Evolutionary conservation across 169 alveolate species (phyloP).

Genomic region (Cystoisospora suis): DNA sequence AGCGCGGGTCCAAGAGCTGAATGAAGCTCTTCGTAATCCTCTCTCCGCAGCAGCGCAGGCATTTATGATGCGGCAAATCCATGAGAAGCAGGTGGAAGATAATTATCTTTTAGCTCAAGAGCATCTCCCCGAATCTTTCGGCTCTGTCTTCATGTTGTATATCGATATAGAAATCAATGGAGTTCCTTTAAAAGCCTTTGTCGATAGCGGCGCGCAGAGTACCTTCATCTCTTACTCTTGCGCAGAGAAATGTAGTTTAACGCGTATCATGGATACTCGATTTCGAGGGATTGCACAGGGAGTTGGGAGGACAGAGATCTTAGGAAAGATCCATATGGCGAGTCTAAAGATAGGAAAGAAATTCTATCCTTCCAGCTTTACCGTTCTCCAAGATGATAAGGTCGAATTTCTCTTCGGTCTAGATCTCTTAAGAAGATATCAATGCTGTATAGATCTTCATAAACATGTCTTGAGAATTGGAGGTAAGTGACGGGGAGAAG

Average conservation of each 20-base stretch:
- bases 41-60: conserved; percentile 55
- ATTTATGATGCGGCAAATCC: conserved; percentile 46
- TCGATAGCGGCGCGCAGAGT: conserved; percentile 97
- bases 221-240: conserved; percentile 91
- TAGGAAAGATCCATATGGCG: conserved; percentile 95
- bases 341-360: conserved; percentile 89
- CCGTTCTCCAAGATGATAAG: conserved; percentile 85
- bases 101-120: conserved; percentile 64
- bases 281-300: conserved; percentile 94
- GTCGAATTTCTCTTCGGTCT: conserved; percentile 94
- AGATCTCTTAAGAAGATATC: conserved; percentile 91
- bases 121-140: conserved; percentile 70
- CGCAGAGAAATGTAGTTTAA: conserved; percentile 90
- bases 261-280: conserved; percentile 90
- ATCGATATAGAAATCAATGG: conserved; percentile 89
- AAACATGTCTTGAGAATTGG: conserved; percentile 85
- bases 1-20: conserved; percentile 18
- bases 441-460: conserved; percentile 91
- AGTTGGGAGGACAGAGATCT: conserved; percentile 91
- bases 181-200: conserved; percentile 90
- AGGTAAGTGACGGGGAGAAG: conserved; percentile 70
- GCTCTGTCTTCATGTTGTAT: conserved; percentile 89
- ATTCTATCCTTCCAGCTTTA: conserved; percentile 88
- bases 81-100: conserved; percentile 54
- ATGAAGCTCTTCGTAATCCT: conserved; percentile 38